phyloP scores from a whole-genome alignment of 768 basidiomycete genomes.

The Phlegmacium glaucopus region DNA sequence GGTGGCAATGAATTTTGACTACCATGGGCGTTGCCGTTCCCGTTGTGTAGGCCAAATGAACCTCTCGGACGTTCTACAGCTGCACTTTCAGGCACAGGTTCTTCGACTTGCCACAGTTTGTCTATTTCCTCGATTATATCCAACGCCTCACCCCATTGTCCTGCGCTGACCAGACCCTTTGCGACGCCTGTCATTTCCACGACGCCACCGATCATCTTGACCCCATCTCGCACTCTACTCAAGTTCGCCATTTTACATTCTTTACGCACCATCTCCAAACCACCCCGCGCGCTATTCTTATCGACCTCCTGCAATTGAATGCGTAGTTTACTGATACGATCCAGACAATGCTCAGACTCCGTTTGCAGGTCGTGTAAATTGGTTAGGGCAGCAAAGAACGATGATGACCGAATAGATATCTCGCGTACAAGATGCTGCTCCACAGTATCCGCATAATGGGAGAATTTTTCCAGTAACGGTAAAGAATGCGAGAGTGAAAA shows the following conservation, averaged over 20 bases:
- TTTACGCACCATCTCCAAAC: slow-evolving; percentile 67
- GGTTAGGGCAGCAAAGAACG: slow-evolving; percentile 94
- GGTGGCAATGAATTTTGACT: slow-evolving; percentile 34
- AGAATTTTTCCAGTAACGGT: slow-evolving; percentile 84
- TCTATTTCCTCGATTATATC: slow-evolving; percentile 69
- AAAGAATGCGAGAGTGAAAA: slow-evolving; percentile 62
- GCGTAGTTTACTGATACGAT: slow-evolving; percentile 71
- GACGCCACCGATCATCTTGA: slow-evolving; percentile 63
- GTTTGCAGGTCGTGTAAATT: slow-evolving; percentile 92
- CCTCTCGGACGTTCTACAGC: slow-evolving; percentile 1
- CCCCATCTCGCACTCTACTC: slow-evolving; percentile 55
- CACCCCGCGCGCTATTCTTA: slow-evolving; percentile 71
- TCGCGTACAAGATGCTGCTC: slow-evolving; percentile 94
- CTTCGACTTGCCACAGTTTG: slow-evolving; percentile 44
- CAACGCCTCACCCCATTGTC: slow-evolving; percentile 87
- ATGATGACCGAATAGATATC: slow-evolving; percentile 84
- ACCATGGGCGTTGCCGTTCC: slow-evolving; percentile 19
- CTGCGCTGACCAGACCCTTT: slow-evolving; percentile 70
- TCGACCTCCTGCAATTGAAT: slow-evolving; percentile 73
- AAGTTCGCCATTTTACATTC: slow-evolving; percentile 62
- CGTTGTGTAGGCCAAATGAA: slow-evolving; percentile 8
- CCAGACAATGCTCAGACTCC: slow-evolving; percentile 81
- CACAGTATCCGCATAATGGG: slow-evolving; percentile 88
- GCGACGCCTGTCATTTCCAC: slow-evolving; percentile 77
- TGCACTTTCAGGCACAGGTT: slow-evolving; percentile 3